Conservation (phyloP, 1,139 yeast genomes). For the Geotrichum aggregatum region DNA sequence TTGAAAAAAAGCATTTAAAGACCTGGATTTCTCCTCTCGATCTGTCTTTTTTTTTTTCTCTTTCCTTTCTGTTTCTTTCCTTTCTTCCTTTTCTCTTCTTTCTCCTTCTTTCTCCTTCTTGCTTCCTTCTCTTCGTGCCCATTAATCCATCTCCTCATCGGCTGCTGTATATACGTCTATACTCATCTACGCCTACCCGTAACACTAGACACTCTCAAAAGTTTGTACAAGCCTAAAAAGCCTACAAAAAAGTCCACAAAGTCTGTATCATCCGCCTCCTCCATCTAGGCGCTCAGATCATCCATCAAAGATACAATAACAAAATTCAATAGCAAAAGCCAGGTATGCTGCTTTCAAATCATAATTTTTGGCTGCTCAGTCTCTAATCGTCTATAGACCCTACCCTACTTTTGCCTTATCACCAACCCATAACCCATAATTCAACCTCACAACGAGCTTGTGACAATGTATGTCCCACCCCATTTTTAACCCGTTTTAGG, state of each 20-base stretch:
- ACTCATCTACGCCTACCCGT: too few relatives aligned
- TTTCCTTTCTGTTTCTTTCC: conserved; percentile 3
- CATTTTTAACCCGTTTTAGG: too few relatives aligned
- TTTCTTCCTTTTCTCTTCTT: conserved; percentile 5
- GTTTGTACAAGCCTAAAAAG: too few relatives aligned
- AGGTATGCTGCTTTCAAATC: background rate
- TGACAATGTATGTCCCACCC: conserved; percentile 10
- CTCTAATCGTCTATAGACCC: background rate
- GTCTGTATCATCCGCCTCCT: background rate
- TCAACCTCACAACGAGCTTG: background rate
- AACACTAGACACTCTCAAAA: too few relatives aligned
- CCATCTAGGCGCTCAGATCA: background rate
- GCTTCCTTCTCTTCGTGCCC: background rate
- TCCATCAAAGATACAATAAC: too few relatives aligned
- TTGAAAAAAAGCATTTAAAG: conserved; percentile 2
- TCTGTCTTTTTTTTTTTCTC: conserved; percentile 1
- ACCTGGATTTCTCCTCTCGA: background rate
- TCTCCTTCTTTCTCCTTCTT: conserved; percentile 5
- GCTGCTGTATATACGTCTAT: too few relatives aligned
- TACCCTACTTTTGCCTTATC: conserved; percentile 1
- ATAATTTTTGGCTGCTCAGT: background rate
- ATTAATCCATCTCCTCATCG: too few relatives aligned
- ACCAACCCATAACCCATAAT: conserved; percentile 1
- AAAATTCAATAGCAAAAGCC: background rate
- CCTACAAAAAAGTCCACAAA: too few relatives aligned